These are phyloP conservation scores for Globisporangium paddicum DNA, from an alignment of 352 stramenopile genomes.

Conservation along the genomic window DNA sequence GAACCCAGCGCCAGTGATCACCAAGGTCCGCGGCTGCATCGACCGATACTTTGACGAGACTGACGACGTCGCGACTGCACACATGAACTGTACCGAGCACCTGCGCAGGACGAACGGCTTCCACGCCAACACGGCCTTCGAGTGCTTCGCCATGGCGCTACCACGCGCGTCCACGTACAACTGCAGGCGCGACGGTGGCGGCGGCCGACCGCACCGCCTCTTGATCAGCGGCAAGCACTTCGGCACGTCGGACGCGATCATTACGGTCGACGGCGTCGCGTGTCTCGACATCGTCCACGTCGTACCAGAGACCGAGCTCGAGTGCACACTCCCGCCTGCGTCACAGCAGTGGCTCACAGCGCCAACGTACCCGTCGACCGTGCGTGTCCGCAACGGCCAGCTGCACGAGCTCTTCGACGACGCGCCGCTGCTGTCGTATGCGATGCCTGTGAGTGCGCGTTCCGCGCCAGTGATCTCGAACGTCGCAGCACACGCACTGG, in stretches of 20 bases:
- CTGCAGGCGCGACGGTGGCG: conserved; percentile 49
- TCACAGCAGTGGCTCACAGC: conserved; percentile 19
- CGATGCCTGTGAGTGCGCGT: conserved; percentile 28
- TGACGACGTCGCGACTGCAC: conserved; percentile 8
- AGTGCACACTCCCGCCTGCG: conserved; percentile 70
- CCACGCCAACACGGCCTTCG: conserved; percentile 31
- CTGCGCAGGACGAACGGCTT: conserved; percentile 40
- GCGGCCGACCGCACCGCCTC: conserved; percentile 28
- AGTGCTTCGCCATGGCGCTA: conserved; percentile 40
- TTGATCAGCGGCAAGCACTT: conserved; percentile 72
- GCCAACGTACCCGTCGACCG: conserved; percentile 40
- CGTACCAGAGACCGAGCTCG: conserved; percentile 52
- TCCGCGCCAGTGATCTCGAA: conserved; percentile 58
- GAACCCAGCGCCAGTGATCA: conserved; percentile 53
- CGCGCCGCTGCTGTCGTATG: conserved; percentile 63
- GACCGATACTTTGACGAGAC: conserved; percentile 53
- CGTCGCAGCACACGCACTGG: conserved; percentile 63
- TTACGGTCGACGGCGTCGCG: conserved; percentile 64
- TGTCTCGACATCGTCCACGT: conserved; percentile 64
- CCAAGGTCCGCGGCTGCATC: conserved; percentile 75
- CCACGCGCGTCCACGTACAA: conserved; percentile 71
- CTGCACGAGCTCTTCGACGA: conserved; percentile 58
- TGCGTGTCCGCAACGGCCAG: conserved; percentile 60
- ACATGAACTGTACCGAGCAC: conserved; percentile 46
- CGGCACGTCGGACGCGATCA: conserved; percentile 50